Evolutionary conservation across 2,329 filamentous ascomycete genomes (phyloP), one percentile per base, ranked within the genome.

Genomic region (Achaetomium macrosporum): DNA sequence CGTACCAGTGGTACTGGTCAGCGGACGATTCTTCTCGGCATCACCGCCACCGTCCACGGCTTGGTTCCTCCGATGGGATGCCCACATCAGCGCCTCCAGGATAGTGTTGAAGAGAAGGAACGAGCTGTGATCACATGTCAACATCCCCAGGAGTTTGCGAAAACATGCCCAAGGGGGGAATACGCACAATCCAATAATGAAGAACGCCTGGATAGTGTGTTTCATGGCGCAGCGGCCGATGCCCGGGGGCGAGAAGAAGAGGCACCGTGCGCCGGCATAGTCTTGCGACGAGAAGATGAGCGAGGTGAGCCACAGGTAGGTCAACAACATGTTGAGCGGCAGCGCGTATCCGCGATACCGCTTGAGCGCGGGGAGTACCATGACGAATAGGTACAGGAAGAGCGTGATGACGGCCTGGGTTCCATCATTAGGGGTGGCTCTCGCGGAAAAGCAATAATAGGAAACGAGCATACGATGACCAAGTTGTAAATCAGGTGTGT

Each of bases 121-220:
- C 2, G 20, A 33, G n/a, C 59, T 63, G 25, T 16, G 12, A 19
- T 10, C 9, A 2, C 9, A 10, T 42, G n/a, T 53, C 19, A 53
- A 43, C 37, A 39, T 6, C 11, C 13, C 5, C 25, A 7, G 7
- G 7, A 25, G 25, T 25, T n/a, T n/a, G n/a, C n/a, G n/a, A 36
- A 5, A 15, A 15, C 33, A 13, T 36, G 12, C 5, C 6, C 33
- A 4, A 10, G 33, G 15, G 15, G 35, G 35, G 10, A 16, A 20
- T 2, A 59, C 61, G 31, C 8, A 63, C 61, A 63, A 63, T n/a
- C 61, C 61, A 29, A 63, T 53, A 20, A 63, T 63, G 15, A 47
- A 35, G 33, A 63, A 63, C 0, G 59, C 57, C 44, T 59, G 58
- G 5, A 57, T 48, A 0, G 61, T 43, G 30, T 63, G 61, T 55